Base-by-base conservation (phyloP, 176 grass and related monocot genomes). In the Eleusine indica region DNA sequence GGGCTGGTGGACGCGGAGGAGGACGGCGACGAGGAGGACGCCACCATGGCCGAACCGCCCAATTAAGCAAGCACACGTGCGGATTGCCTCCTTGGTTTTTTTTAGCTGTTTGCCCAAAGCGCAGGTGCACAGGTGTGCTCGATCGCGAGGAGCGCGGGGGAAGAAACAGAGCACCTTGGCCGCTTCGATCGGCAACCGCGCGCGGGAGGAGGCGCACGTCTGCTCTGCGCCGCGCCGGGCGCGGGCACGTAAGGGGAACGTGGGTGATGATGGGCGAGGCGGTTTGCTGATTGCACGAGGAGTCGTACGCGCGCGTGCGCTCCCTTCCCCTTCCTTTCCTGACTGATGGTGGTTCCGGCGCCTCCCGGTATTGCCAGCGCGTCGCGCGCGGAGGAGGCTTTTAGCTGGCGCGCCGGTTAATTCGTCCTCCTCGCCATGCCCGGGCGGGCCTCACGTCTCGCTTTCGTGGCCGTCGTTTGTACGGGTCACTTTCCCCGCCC, bases 151-250 rank as follows among this genome's bases (percentile, higher is more conserved):
- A 76, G 58, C 29, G 38, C 29, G 41, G 61, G n/a, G 75, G 7
- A 58, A 40, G 21, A 21, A 35, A 57, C 6, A 7, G 57, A 18
- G 68, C 42, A 14, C 22, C 65, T 40, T 17, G 16, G 74, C n/a
- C 63, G 63, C 82, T 57, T 72, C 3, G 74, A 52, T 52, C 46
- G 64, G 62, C 62, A 79, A 80, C 77, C 64, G 78, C 74, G 46
- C 54, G 54, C 18, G 54, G 8, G 12, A 44, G 7, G 71, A 74
- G 25, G 76, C 75, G 75, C 56, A 62, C 56, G 54, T 28, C 74
- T 40, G 73, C 25, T 25, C 25, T 25, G 25, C 25, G 25, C 25
- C 25, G 25, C 38, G 17, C 39, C 32, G 32, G 30, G 32, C 51
- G 61, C 76, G 42, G 22, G 62, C 77, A 52, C 77, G 77, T 22